Base-by-base conservation (phyloP, 352 stramenopile species). In the Phytophthora brassicae region DNA sequence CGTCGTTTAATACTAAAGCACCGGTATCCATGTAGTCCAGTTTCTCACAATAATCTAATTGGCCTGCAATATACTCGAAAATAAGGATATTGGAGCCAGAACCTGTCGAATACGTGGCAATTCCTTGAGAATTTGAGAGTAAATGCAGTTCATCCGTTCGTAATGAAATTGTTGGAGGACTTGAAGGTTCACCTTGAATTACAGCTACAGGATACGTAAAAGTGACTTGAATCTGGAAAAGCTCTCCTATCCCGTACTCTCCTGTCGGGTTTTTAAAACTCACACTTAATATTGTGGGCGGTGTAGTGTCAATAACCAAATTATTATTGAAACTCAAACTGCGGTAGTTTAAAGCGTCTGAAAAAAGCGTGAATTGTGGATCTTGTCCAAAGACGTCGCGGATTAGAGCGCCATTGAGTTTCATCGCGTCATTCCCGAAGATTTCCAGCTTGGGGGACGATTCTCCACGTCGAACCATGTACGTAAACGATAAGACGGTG, bases 311-410 rank as follows among this genome's bases (percentile, higher is more conserved):
- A 38, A 94, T 81, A 0, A 39, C 52, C 22, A 94, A 52, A 2
- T 86, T 55, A 35, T 72, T 90, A 44, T 85, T 90, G 52, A 65
- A 89, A 20, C 77, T 81, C 6, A 93, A 62, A 17, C 74, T 78
- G 2, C 78, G 78, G 3, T 52, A 49, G 19, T 88, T 83, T 0
- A 46, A 57, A 3, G 58, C 45, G 0, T 56, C 31, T 4, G 81
- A 72, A 17, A 88, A 88, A 4, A 93, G 31, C 6, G 68, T 79
- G n/a, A 81, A 84, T 38, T 88, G 70, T 4, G 81, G 81, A 16
- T 72, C 13, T 36, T 88, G 67, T 0, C 72, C 77, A 4, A 74
- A 53, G 0, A 59, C 38, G 28, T 89, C 81, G 0, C 49, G 68
- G 16, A 89, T 63, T 20, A 72, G 45, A 0, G 77, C 81, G 1